Conservation (phyloP, 1,139 yeast species). For the Candida labiduridarum region DNA sequence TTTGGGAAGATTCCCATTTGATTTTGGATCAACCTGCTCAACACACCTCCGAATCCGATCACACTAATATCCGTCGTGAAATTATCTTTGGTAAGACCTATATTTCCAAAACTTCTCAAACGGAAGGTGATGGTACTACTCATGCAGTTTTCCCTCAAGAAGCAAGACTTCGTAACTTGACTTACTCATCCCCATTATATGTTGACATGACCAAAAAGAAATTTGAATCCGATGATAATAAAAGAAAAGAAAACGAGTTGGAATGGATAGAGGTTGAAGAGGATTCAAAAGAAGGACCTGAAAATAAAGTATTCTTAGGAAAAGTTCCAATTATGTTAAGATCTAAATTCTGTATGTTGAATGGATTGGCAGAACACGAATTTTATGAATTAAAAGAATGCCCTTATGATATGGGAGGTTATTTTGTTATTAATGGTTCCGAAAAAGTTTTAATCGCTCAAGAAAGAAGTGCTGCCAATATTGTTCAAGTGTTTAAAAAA, state of each 20-base stretch:
- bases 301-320: slow-evolving; percentile 86
- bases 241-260: slow-evolving; percentile 58
- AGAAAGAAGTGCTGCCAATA: slow-evolving; percentile 97
- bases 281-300: slow-evolving; percentile 65
- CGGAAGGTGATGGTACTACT: slow-evolving; percentile 99
- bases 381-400: slow-evolving; percentile 95
- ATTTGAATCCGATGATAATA: slow-evolving; percentile 76
- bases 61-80: slow-evolving; percentile 88
- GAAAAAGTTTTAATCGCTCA: slow-evolving; percentile 98
- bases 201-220: slow-evolving; percentile 95
- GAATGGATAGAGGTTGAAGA: slow-evolving; percentile 69
- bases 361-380: slow-evolving; percentile 92
- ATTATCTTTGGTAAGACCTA: slow-evolving; percentile 96
- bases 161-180: slow-evolving; percentile 92
- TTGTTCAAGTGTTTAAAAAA: slow-evolving; percentile 96
- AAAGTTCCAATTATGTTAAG: slow-evolving; percentile 98
- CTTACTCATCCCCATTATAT: slow-evolving; percentile 93
- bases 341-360: slow-evolving; percentile 91
- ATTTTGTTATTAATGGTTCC: slow-evolving; percentile 96
- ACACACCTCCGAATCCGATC: slow-evolving; percentile 88
- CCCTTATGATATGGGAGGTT: slow-evolving; percentile 99
- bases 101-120: slow-evolving; percentile 95
- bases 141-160: slow-evolving; percentile 98
- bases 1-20: slow-evolving; percentile 92
- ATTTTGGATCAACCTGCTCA: slow-evolving; percentile 98